Percentiles rank a stretch among this genome's conserved stretches.
Conservation (phyloP, 2,329 filamentous ascomycete genomes). For the Aspergillus pseudoglaucus region DNA sequence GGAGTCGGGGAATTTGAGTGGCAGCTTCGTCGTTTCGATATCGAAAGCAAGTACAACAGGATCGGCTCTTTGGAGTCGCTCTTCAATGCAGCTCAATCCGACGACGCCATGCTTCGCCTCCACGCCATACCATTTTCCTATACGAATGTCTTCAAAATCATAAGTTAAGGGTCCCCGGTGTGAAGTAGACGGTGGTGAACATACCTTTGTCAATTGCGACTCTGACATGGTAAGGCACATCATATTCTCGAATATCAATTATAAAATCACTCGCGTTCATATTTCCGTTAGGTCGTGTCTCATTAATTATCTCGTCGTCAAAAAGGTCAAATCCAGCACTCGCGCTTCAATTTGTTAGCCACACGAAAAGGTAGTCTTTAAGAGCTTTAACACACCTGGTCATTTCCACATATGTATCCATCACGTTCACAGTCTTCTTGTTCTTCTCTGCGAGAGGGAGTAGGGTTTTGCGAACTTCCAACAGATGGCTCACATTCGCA, state of each 20-base stretch:
- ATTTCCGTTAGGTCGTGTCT: slow-evolving; percentile 70
- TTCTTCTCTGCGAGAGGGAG: slow-evolving; percentile 94
- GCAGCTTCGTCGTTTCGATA: slow-evolving; percentile 95
- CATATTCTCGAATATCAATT: slow-evolving; percentile 97
- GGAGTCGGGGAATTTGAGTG: slow-evolving; percentile 93
- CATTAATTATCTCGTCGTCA: slow-evolving; percentile 79
- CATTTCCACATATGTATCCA: slow-evolving; percentile 98
- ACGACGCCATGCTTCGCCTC: slow-evolving; percentile 88
- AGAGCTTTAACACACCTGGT: slow-evolving; percentile 54
- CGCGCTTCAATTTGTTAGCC: slow-evolving; percentile 45
- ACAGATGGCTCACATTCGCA: slow-evolving; percentile 75
- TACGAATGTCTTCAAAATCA: slow-evolving; percentile 68
- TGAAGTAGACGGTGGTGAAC: slow-evolving; percentile 10
- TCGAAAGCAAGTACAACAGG: slow-evolving; percentile 99
- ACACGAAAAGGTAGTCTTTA: neutral
- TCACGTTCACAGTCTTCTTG: slow-evolving; percentile 89
- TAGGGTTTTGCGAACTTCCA: slow-evolving; percentile 76
- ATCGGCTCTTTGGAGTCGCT: slow-evolving; percentile 82
- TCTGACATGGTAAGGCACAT: slow-evolving; percentile 98
- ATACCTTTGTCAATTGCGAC: slow-evolving; percentile 90
- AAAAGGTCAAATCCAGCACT: slow-evolving; percentile 89
- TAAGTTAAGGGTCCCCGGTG: slow-evolving; percentile 14
- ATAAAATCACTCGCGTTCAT: slow-evolving; percentile 93
- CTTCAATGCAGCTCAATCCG: slow-evolving; percentile 76
- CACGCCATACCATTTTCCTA: slow-evolving; percentile 94